Evolutionary conservation across 768 basidiomycete species (phyloP).

Genomic region (Multifurca ochricompacta): DNA sequence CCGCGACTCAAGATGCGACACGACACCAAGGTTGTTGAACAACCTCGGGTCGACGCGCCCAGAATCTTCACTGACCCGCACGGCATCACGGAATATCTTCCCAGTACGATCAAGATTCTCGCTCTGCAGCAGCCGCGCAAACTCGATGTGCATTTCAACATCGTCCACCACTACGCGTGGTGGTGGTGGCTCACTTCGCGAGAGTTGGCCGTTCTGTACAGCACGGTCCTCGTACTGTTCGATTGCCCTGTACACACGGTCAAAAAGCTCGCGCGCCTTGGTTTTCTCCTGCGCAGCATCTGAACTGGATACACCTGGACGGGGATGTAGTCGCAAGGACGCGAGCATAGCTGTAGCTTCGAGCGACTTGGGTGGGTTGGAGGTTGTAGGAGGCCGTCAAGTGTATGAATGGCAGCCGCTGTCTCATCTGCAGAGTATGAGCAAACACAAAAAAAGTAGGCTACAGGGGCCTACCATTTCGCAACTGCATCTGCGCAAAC

Average conservation of each 20-base stretch:
- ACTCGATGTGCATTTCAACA: slow-evolving; percentile 82
- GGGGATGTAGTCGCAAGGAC: slow-evolving; percentile 73
- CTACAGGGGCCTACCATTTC: slow-evolving; percentile 63
- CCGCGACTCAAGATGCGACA: slow-evolving; percentile 64
- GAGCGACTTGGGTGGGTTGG: slow-evolving; percentile 55
- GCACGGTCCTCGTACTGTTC: slow-evolving; percentile 49
- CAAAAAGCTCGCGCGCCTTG: slow-evolving; percentile 76
- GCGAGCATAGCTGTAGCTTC: slow-evolving; percentile 90
- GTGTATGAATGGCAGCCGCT: slow-evolving; percentile 77
- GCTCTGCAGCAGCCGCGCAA: slow-evolving; percentile 82
- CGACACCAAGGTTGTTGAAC: slow-evolving; percentile 71
- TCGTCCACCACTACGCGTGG: slow-evolving; percentile 51
- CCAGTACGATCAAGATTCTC: slow-evolving; percentile 69
- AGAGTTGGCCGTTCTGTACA: slow-evolving; percentile 23
- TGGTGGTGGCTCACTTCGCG: slow-evolving; percentile 8
- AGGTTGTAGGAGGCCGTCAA: slow-evolving; percentile 67
- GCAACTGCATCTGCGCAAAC: slow-evolving; percentile 79
- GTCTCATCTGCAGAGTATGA: slow-evolving; percentile 51
- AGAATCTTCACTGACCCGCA: slow-evolving; percentile 48
- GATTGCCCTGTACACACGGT: slow-evolving; percentile 60
- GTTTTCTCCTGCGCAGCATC: slow-evolving; percentile 66
- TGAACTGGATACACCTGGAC: slow-evolving; percentile 68
- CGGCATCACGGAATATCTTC: slow-evolving; percentile 66
- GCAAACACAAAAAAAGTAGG: slow-evolving; percentile 14
- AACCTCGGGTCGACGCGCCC: slow-evolving; percentile 54